A percentile compares a stretch with the other conserved stretches of the same genome.
Evolutionary conservation across 805 yeast genomes (phyloP).

Genomic region (Yarrowia sp.): DNA sequence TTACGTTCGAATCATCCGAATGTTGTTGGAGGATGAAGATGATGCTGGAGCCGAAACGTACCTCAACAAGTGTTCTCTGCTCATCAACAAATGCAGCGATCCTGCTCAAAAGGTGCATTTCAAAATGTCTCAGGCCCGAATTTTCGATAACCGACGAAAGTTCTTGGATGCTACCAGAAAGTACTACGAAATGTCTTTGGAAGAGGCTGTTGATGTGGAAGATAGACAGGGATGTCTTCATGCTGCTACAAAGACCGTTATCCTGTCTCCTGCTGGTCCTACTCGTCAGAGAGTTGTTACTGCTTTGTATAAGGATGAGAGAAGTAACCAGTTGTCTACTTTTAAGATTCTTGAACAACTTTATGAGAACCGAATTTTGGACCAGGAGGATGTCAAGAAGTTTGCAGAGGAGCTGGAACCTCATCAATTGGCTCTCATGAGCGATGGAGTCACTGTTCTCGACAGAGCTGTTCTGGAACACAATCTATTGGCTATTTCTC

Average conservation of each 20-base stretch:
- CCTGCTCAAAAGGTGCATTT: slow-evolving; percentile 32
- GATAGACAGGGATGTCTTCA: slow-evolving; percentile 34
- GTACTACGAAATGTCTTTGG: slow-evolving; percentile 36
- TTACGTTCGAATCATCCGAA: slow-evolving; percentile 35
- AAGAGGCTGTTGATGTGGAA: slow-evolving; percentile 32
- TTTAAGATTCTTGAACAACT: slow-evolving; percentile 35
- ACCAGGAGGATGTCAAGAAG: slow-evolving; percentile 33
- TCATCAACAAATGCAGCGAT: slow-evolving; percentile 31
- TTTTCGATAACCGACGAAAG: slow-evolving; percentile 35
- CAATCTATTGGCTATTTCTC: slow-evolving; percentile 38
- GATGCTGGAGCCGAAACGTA: slow-evolving; percentile 35
- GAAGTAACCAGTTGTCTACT: slow-evolving; percentile 28
- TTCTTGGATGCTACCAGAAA: slow-evolving; percentile 38
- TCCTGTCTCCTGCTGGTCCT: slow-evolving; percentile 40
- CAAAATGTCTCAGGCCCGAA: slow-evolving; percentile 38
- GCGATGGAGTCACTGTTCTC: slow-evolving; percentile 36
- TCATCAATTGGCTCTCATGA: slow-evolving; percentile 31
- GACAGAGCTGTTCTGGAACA: slow-evolving; percentile 39
- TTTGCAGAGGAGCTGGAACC: slow-evolving; percentile 31
- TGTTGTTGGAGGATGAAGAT: slow-evolving; percentile 35
- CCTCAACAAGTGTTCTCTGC: slow-evolving; percentile 34
- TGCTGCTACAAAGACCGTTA: slow-evolving; percentile 37
- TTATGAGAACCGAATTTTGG: slow-evolving; percentile 34
- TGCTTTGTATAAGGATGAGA: slow-evolving; percentile 36
- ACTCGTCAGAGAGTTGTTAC: slow-evolving; percentile 34